Evolutionary conservation across 1,284 basidiomycete species (phyloP), one percentile per base, ranked within the genome.

Genomic region (Waitea zeae): DNA sequence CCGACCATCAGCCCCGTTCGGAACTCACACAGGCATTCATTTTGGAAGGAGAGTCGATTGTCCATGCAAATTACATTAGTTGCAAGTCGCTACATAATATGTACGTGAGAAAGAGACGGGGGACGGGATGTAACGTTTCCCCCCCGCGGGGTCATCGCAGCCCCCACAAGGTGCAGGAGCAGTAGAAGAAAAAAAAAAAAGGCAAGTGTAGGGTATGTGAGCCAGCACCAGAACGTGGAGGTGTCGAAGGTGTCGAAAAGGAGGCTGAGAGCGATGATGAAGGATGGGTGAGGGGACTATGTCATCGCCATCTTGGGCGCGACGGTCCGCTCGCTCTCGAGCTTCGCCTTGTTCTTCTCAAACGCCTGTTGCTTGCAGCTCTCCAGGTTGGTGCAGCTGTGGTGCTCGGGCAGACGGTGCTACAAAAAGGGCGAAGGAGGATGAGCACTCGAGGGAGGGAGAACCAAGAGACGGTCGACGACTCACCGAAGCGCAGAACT

Each of bases 291-390:
- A 17, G 37, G 31, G 11, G 20, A 28, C 26, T 61, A 86, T 52
- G 76, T 78, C 34, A 70, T 74, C 39, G 76, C 72, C 66, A 88
- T 75, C 73, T 87, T 87, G 48, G 74, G 61, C 24, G 76, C 74
- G 20, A 82, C 74, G n/a, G 83, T 87, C 54, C 77, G 70, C 57
- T 88, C 83, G 44, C 72, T 72, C 63, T 86, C 83, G 39, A 88
- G 60, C 60, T 82, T 82, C 37, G 62, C 65, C 69, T 87, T 86
- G 62, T 87, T 87, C 49, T 70, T 67, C 46, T 84, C 72, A 50
- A 86, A 87, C 11, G 84, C 83, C 52, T 82, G 76, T 52, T 83
- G 76, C 44, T 75, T 61, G 56, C 83, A 87, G 50, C 75, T 73
- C 50, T 80, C 75, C 40, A 88, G 58, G 41, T 83, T 76, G 44